Percentiles rank a stretch among this genome's conserved stretches.
These are phyloP conservation scores for Lachancea sp. DNA, from an alignment of 805 yeast genomes.

Conservation along the genomic window DNA sequence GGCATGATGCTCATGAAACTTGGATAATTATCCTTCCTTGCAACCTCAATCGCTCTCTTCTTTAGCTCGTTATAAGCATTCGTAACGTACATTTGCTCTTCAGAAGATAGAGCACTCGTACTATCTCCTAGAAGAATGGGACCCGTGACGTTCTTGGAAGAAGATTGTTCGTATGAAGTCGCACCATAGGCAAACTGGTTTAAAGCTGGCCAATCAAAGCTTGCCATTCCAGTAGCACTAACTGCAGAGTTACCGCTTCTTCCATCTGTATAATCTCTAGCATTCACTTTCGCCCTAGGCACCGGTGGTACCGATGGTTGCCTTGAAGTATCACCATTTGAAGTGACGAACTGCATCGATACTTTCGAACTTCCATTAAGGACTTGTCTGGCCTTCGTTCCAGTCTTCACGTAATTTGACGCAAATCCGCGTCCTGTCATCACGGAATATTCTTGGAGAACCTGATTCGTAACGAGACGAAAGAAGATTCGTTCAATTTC, in stretches of 20 bases:
- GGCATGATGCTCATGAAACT: conserved; percentile 20
- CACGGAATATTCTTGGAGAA: conserved; percentile 63
- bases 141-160: not conserved
- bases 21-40: conserved; percentile 3
- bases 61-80: conserved; percentile 21
- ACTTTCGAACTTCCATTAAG: conserved; percentile 41
- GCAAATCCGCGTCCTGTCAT: conserved; percentile 78
- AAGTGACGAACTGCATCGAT: conserved; percentile 43
- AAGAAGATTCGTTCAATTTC: conserved; percentile 80
- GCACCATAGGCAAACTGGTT: conserved; percentile 2
- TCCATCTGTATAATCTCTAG: not conserved
- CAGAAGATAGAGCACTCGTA: conserved; percentile 17
- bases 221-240: not conserved
- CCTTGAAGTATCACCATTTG: conserved; percentile 12
- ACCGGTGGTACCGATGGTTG: conserved; percentile 4
- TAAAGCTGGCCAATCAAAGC: not conserved
- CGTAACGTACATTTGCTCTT: conserved; percentile 20
- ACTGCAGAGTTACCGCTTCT: not conserved
- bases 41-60: conserved; percentile 16
- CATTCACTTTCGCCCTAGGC: not conserved
- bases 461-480: conserved; percentile 58
- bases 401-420: conserved; percentile 61
- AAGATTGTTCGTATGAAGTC: not conserved
- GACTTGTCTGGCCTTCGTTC: conserved; percentile 48
- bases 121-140: conserved; percentile 6